Evolutionary conservation across 1,284 basidiomycete genomes (phyloP), one percentile per base, ranked within the genome.

Genomic region (Microbotryum scabiosae): DNA sequence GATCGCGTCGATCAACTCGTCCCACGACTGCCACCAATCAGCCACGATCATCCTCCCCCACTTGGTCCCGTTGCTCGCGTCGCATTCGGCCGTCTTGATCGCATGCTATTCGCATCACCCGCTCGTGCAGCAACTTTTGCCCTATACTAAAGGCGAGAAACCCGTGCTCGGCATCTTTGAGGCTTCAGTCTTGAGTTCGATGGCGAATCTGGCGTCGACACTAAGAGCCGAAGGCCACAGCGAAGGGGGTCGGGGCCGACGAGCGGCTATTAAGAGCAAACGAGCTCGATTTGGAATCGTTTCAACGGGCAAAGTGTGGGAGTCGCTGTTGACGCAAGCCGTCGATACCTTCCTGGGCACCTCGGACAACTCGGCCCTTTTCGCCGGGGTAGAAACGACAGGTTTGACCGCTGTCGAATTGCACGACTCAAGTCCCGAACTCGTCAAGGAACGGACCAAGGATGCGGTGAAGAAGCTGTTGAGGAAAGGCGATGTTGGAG

Each of bases 81-180:
- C 62, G 45, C 73, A 75, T 51, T 72, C 73, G 48, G 77, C 72
- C 14, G 76, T 79, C 65, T 73, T 81, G 41, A 75, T 82, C n/a
- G 78, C 79, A 5, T 81, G 80, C 72, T 82, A 79, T 72, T 80
- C 78, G 5, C 76, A 77, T 21, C 80, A 82, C 64, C 79, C 80
- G 0, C 75, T 82, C n/a, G 75, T 78, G 1, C 62, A 67, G 21
- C 73, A 75, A 60, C 70, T 82, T 20, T 73, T 75, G 28, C 72
- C 74, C 32, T 65, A 71, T 56, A 69, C 73, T 54, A 32, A 65
- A 26, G 21, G 49, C 32, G 18, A 53, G 3, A 60, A 47, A 0
- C 74, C 77, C 1, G 78, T 79, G 6, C 70, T 79, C 23, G 77
- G 77, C 23, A 81, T 82, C 61, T 78, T 82, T 70, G 79, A 82